Percentiles rank a stretch among this genome's conserved stretches.
Evolutionary conservation across 495 filamentous ascomycete genomes (phyloP).

Genomic region (Astrothelium subdiscretum): DNA sequence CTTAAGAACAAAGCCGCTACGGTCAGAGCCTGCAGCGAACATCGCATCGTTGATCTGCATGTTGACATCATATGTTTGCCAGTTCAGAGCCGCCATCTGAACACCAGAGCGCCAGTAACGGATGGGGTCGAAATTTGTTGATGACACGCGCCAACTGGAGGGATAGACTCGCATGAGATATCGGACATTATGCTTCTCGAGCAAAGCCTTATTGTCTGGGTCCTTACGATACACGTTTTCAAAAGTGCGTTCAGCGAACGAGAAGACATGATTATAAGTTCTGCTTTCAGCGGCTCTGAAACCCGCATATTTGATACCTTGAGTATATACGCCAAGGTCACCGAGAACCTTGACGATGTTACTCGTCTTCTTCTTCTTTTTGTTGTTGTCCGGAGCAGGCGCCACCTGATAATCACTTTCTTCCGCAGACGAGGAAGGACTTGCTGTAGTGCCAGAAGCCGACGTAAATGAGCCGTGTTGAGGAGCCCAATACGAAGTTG

Average conservation of each 20-base stretch:
- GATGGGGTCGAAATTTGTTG: slow-evolving; percentile 85
- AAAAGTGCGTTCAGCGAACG: slow-evolving; percentile 78
- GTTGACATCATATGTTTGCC: slow-evolving; percentile 42
- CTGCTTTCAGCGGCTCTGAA: slow-evolving; percentile 67
- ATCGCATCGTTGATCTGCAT: slow-evolving; percentile 47
- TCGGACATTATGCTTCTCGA: slow-evolving; percentile 80
- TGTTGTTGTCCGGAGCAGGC: slow-evolving; percentile 32
- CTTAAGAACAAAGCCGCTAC: slow-evolving; percentile 86
- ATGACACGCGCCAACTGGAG: slow-evolving; percentile 61
- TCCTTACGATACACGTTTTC: slow-evolving; percentile 62
- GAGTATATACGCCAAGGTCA: slow-evolving; percentile 77
- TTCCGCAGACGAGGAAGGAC: slow-evolving; percentile 49
- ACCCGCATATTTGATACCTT: slow-evolving; percentile 71
- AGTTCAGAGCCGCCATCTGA: slow-evolving; percentile 47
- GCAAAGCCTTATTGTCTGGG: slow-evolving; percentile 54
- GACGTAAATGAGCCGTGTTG: slow-evolving; percentile 40
- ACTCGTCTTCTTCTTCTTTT: slow-evolving; percentile 54
- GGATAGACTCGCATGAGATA: slow-evolving; percentile 93
- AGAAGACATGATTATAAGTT: slow-evolving; percentile 84
- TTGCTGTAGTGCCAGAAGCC: slow-evolving; percentile 31
- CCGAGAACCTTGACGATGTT: slow-evolving; percentile 79
- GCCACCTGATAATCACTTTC: slow-evolving; percentile 45
- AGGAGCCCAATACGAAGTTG: slow-evolving; percentile 27
- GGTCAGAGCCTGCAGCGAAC: slow-evolving; percentile 71
- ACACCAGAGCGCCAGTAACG: slow-evolving; percentile 90